A percentile compares a stretch with the other conserved stretches of the same genome.
Evolutionary conservation across 805 yeast species (phyloP).

Genomic region (Middelhovenomyces tepae): DNA sequence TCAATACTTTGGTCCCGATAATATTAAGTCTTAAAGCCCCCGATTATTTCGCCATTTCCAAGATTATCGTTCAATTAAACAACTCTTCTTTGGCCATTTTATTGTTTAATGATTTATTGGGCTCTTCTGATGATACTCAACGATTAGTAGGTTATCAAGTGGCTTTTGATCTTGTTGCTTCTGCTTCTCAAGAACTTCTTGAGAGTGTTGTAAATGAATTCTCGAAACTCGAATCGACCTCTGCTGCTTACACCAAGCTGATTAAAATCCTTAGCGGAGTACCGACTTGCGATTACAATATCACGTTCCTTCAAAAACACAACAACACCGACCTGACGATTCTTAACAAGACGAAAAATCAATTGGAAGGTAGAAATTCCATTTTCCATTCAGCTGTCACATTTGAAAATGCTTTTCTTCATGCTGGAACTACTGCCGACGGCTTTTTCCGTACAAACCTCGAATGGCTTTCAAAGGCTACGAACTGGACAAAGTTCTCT

Average conservation of each 20-base stretch:
- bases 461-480: slow-evolving; percentile 96
- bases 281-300: slow-evolving; percentile 87
- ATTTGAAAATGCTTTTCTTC: slow-evolving; percentile 88
- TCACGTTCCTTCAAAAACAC: slow-evolving; percentile 78
- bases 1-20: slow-evolving; percentile 53
- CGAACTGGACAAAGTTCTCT: slow-evolving; percentile 95
- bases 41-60: slow-evolving; percentile 77
- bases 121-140: slow-evolving; percentile 34
- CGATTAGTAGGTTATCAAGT: slow-evolving; percentile 74
- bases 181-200: slow-evolving; percentile 84
- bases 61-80: slow-evolving; percentile 81
- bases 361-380: slow-evolving; percentile 85
- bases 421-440: slow-evolving; percentile 94
- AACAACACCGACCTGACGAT: slow-evolving; percentile 80
- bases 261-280: slow-evolving; percentile 76
- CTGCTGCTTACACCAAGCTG: slow-evolving; percentile 34
- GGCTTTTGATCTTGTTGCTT: slow-evolving; percentile 86
- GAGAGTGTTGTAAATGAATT: slow-evolving; percentile 36
- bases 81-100: slow-evolving; percentile 61
- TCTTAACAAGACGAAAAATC: slow-evolving; percentile 69
- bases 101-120: slow-evolving; percentile 54
- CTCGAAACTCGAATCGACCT: slow-evolving; percentile 20
- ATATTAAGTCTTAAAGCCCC: slow-evolving; percentile 51
- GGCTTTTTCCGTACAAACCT: slow-evolving; percentile 81
- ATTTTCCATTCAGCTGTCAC: slow-evolving; percentile 94